Conservation (phyloP, 768 basidiomycete species). For the Strobilomyces confusus region DNA sequence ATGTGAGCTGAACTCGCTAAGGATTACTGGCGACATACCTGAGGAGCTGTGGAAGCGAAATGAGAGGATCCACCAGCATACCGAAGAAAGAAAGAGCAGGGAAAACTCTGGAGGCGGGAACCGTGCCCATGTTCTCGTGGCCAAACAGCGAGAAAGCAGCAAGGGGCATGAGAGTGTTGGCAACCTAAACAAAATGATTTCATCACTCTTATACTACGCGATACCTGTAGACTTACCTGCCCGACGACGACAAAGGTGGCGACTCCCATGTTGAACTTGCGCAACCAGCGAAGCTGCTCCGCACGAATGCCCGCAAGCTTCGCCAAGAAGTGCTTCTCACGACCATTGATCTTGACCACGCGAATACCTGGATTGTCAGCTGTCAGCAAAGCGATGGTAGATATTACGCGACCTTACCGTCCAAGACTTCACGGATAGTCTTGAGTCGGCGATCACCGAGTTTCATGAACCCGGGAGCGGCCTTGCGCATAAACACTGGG, state of each 20-base stretch:
- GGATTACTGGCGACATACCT: slow-evolving; percentile 13
- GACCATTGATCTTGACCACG: slow-evolving; percentile 27
- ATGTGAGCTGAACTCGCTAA: background rate
- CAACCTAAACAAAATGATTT: slow-evolving; percentile 9
- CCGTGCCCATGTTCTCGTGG: slow-evolving; percentile 21
- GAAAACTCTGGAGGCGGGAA: slow-evolving; percentile 22
- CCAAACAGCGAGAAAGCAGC: slow-evolving; percentile 31
- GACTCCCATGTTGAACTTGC: slow-evolving; percentile 22
- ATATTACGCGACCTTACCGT: slow-evolving; percentile 12
- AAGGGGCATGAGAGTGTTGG: slow-evolving; percentile 30
- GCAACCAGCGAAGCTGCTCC: slow-evolving; percentile 24
- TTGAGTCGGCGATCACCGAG: slow-evolving; percentile 29
- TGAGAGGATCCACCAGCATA: slow-evolving; percentile 30
- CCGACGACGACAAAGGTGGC: slow-evolving; percentile 26
- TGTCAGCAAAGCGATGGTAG: background rate
- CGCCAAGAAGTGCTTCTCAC: slow-evolving; percentile 22
- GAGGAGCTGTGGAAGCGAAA: slow-evolving; percentile 27
- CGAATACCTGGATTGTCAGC: slow-evolving; percentile 17
- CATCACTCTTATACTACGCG: background rate
- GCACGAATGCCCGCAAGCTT: slow-evolving; percentile 23
- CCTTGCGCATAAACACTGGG: slow-evolving; percentile 31
- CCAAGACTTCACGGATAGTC: slow-evolving; percentile 26
- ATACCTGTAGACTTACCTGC: slow-evolving; percentile 9
- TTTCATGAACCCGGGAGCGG: slow-evolving; percentile 26
- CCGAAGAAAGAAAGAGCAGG: slow-evolving; percentile 31